Evolutionary conservation across 345 rosid genomes (phyloP), one percentile per base, ranked within the genome.

Genomic region (Fremontodendron californicum): DNA sequence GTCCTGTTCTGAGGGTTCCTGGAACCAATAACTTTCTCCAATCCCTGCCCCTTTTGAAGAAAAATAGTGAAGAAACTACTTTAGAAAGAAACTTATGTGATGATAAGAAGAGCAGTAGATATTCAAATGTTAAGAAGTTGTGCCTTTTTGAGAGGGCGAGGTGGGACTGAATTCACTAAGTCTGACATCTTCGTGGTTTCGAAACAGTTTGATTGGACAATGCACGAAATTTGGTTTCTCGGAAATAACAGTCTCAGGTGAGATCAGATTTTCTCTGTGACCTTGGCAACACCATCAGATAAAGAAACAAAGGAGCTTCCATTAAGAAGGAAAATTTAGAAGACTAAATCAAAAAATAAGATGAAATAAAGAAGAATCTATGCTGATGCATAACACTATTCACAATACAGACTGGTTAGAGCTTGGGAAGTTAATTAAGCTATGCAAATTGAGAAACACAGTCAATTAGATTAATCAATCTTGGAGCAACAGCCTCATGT

Each of bases 81-180:
- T 67, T n/a, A 62, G 45, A 73, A 62, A 19, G 35, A 21, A 75
- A 52, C n/a, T 52, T 16, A 79, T 12, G 39, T 10, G 8, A 43
- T 43, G 64, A 74, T 51, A 73, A 73, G 23, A 69, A 76, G 57
- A 71, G 52, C 40, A 61, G 51, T 55, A 80, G 58, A 55, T 61
- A 58, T 33, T 21, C 58, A 81, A 63, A 51, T 79, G 63, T 75
- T 57, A 54, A 42, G 78, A 77, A 71, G 78, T 43, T 23, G 58
- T 90, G 85, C 99, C 97, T 84, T 84, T 79, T 61, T 82, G 82
- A 76, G 87, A 87, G 76, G 88, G 74, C 18, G 75, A 67, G 76
- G 79, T 61, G 71, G 90, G 85, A 83, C 77, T 86, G 79, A 77
- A 80, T 77, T 79, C 75, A 52, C 75, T 74, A 77, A 66, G 65